phyloP scores from a whole-genome alignment of 768 basidiomycete species.

The Artomyces pyxidatus region DNA sequence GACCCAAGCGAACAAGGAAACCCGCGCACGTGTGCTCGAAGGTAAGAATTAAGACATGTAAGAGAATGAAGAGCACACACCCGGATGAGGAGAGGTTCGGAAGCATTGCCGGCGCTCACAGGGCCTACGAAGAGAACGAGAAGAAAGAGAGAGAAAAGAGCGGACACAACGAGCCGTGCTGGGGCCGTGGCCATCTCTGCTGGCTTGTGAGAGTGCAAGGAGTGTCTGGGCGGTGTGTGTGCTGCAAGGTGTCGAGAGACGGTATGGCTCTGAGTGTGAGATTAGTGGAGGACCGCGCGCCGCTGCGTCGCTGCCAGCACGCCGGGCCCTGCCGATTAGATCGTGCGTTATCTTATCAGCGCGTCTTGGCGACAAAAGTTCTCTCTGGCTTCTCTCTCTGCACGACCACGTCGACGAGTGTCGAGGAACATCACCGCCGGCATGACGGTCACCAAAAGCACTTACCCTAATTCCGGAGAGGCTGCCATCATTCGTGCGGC shows the following conservation, averaged over 20 bases:
- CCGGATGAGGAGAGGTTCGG: slow-evolving; percentile 8
- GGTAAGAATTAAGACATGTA: slow-evolving; percentile 5
- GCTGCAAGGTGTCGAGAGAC: background rate
- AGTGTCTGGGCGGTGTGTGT: background rate
- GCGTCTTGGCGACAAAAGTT: background rate
- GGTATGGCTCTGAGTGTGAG: background rate
- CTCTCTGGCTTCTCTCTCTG: background rate
- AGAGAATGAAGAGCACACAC: slow-evolving; percentile 5
- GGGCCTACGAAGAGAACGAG: background rate
- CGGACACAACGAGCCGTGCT: background rate
- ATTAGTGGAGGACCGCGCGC: background rate
- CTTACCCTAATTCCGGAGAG: slow-evolving; percentile 49
- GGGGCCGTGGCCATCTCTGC: slow-evolving; percentile 1
- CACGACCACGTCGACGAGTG: background rate
- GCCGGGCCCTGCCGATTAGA: background rate
- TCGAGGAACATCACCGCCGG: too few relatives aligned
- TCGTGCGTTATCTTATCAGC: background rate
- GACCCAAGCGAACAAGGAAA: background rate
- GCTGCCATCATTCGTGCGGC: slow-evolving; percentile 45
- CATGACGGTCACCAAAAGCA: slow-evolving; percentile 1
- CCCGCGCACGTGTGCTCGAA: slow-evolving; percentile 17
- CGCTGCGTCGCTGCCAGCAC: background rate
- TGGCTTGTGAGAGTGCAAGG: background rate
- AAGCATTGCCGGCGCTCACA: slow-evolving; percentile 1
- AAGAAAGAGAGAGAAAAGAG: slow-evolving; percentile 8